phyloP scores from a whole-genome alignment of 2,329 filamentous ascomycete genomes.

The Alternaria incomplexa region DNA sequence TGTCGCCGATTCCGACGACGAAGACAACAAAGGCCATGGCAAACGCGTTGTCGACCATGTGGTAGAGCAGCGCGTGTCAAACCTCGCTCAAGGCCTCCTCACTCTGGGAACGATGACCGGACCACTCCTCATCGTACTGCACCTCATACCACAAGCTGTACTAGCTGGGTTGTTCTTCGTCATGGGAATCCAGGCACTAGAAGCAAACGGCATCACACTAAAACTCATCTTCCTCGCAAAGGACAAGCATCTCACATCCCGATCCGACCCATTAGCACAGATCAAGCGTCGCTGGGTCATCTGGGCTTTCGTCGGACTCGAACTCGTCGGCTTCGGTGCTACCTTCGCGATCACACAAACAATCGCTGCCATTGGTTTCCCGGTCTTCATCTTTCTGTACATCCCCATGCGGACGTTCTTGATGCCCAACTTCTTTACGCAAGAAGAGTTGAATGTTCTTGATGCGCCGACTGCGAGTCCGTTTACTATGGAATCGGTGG shows the following conservation, averaged over 20 bases:
- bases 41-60: constrained; percentile 55
- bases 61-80: constrained; percentile 63
- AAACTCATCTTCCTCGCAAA: constrained; percentile 58
- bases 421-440: constrained; percentile 59
- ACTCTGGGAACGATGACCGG: constrained; percentile 64
- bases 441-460: constrained; percentile 56
- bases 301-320: constrained; percentile 58
- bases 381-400: constrained; percentile 62
- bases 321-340: constrained; percentile 59
- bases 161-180: constrained; percentile 65
- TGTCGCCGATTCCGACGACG: constrained; percentile 49
- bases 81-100: constrained; percentile 62
- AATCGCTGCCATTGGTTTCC: constrained; percentile 65
- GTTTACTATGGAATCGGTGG: constrained; percentile 60
- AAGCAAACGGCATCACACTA: constrained; percentile 60
- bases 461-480: constrained; percentile 62
- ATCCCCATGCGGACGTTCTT: constrained; percentile 61
- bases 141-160: constrained; percentile 61
- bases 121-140: constrained; percentile 59
- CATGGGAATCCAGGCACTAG: constrained; percentile 60
- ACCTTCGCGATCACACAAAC: constrained; percentile 66
- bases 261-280: constrained; percentile 54
- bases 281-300: constrained; percentile 55
- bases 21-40: constrained; percentile 52
- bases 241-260: constrained; percentile 57